Percentiles rank a stretch among this genome's conserved stretches.
phyloP scores from a whole-genome alignment of 345 rosid species.

The Populus alba region DNA sequence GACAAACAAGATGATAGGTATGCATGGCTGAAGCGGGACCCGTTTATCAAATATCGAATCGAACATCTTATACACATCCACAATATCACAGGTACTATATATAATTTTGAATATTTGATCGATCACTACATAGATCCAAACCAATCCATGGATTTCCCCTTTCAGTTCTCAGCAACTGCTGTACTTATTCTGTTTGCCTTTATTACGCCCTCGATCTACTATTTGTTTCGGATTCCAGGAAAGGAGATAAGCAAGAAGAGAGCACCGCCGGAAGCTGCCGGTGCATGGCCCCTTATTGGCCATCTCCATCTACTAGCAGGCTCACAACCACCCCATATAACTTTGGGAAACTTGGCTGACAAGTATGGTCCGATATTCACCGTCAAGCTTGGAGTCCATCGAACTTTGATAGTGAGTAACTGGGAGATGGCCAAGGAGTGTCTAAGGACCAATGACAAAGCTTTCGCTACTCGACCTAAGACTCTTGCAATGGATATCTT shows the following conservation, averaged over 20 bases:
- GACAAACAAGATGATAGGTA: too few species aligned
- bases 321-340: neutral
- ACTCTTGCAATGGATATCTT: neutral
- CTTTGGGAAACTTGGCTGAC: slow-evolving; percentile 10
- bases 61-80: too few species aligned
- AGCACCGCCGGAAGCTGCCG: neutral
- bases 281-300: slow-evolving; percentile 20
- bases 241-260: neutral
- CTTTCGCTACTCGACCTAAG: slow-evolving; percentile 1
- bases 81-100: too few species aligned
- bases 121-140: too few species aligned
- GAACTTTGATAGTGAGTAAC: neutral
- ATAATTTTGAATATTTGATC: too few species aligned
- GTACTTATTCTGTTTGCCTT: neutral
- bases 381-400: slow-evolving; percentile 6
- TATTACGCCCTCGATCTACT: neutral
- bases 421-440: slow-evolving; percentile 8
- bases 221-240: neutral
- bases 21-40: too few species aligned
- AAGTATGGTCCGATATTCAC: slow-evolving; percentile 14
- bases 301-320: slow-evolving; percentile 14
- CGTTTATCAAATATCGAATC: too few species aligned
- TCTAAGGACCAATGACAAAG: neutral
- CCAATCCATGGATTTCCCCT: neutral
- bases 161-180: neutral